Evolutionary conservation across 2,329 filamentous ascomycete genomes (phyloP), one percentile per base, ranked within the genome.

Genomic region (Calonectria multiphialidica): DNA sequence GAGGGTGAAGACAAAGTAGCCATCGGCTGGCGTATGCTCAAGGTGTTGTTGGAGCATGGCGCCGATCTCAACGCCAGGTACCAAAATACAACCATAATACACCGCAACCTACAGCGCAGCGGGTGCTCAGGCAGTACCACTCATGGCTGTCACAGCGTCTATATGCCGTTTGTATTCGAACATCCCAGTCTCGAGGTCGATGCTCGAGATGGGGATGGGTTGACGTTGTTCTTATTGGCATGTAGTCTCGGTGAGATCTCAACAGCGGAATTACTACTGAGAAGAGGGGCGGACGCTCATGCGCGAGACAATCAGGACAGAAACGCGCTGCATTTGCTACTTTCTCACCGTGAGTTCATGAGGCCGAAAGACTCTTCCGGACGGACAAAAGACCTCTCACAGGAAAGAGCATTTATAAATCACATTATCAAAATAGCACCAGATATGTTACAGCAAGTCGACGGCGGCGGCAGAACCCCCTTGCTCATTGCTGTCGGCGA

Each of bases 11-110:
- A 12, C 44, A 12, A 35, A 55, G 55, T 28, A 2, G 25, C 2
- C 5, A 1, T 4, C 9, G 15, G 40, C 66, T 30, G 44, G 44
- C 44, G 44, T 8, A 47, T 79, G 23, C 37, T 79, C 16, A 40
- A 69, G 2, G 8, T 75, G 1, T 53, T 81, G 3, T 61, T 82
- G n/a, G 69, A 74, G 0, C 73, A 80, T 44, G 80, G 80, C 3
- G 80, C 77, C 1, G 71, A 80, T 62, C 81, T 78, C 0, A 78
- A 77, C 25, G 75, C 73, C 12, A 73, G 62, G 9, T 76, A 50
- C 25, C 5, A 23, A 18, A 23, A 5, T 5, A 50, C 23, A 13
- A 50, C 47, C 16, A 13, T 50, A 7, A 50, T 50, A 23, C 47
- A 50, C 15, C 47, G 47, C n/a, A 28, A 50, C 75, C 25, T 21